Conservation (phyloP, 2,329 filamentous ascomycete species). For the Hirsutella rhossiliensis region DNA sequence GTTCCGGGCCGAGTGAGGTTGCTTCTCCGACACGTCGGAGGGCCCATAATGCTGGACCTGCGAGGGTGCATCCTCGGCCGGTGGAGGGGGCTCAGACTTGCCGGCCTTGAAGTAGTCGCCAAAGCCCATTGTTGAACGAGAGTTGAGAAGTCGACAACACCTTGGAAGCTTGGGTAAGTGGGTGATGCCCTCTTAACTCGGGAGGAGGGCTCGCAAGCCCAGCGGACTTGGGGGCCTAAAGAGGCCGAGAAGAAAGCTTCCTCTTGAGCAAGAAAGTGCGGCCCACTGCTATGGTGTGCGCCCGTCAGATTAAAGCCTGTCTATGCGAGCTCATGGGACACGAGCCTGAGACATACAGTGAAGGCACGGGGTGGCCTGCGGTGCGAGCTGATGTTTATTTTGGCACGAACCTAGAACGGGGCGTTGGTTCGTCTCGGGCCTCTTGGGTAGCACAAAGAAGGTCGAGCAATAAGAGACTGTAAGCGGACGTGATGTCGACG, state of each 20-base stretch:
- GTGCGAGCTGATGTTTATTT: too few relatives aligned
- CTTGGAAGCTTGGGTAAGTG: neutral
- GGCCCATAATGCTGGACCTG: conserved; percentile 12
- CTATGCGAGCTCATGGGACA: neutral
- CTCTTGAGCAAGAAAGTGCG: neutral
- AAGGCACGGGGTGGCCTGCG: too few relatives aligned
- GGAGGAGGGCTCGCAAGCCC: neutral
- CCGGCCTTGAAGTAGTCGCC: conserved; percentile 49
- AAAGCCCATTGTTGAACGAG: conserved; percentile 39
- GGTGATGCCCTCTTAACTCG: neutral
- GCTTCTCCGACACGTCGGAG: conserved; percentile 24
- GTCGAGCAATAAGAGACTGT: too few relatives aligned
- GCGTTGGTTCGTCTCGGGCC: too few relatives aligned
- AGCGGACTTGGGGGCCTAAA: neutral
- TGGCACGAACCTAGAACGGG: too few relatives aligned
- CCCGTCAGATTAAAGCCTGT: neutral
- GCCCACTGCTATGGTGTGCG: neutral
- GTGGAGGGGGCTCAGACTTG: conserved; percentile 5
- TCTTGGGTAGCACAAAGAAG: too few relatives aligned
- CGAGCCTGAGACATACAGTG: too few relatives aligned
- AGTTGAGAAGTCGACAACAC: too few relatives aligned
- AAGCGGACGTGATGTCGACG: too few relatives aligned
- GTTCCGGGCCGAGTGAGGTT: conserved; percentile 11
- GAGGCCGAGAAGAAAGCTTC: neutral
- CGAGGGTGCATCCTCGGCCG: conserved; percentile 7